These are phyloP conservation scores for Citeromyces matritensis DNA, from an alignment of 805 yeast genomes.

Conservation along the genomic window DNA sequence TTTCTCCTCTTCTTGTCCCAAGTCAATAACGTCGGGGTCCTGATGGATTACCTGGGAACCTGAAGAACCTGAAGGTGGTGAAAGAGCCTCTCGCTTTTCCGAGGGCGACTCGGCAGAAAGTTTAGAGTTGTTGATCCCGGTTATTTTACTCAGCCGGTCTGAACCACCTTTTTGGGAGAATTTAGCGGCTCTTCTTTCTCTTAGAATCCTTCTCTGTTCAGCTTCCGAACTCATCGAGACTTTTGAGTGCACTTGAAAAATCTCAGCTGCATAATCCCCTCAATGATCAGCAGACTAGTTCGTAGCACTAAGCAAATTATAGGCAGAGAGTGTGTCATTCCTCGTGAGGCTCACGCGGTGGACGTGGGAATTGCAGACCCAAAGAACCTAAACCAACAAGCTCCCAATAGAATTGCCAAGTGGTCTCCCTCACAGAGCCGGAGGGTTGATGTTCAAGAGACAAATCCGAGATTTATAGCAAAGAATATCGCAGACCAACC, in stretches of 20 bases:
- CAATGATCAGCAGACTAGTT: too few species aligned
- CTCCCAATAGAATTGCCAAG: conserved; percentile 57
- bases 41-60: conserved; percentile 2
- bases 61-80: conserved; percentile 2
- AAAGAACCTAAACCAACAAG: conserved; percentile 30
- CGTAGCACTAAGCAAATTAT: too few species aligned
- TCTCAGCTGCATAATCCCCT: too few species aligned
- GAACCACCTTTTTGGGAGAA: conserved; percentile 37
- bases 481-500: conserved; percentile 58
- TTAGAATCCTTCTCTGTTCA: conserved; percentile 38
- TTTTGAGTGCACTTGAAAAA: too few species aligned
- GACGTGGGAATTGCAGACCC: conserved; percentile 8
- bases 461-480: conserved; percentile 56
- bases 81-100: conserved; percentile 6
- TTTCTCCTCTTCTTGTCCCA: conserved; percentile 2
- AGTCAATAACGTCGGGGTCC: conserved; percentile 1
- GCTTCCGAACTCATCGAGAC: conserved; percentile 20
- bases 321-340: too few species aligned
- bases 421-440: conserved; percentile 65
- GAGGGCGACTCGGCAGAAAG: conserved; percentile 18
- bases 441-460: conserved; percentile 35
- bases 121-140: conserved; percentile 21
- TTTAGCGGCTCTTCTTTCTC: conserved; percentile 56
- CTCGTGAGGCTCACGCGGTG: too few species aligned
- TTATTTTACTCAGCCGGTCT: conserved; percentile 33